These are phyloP conservation scores for Pythium rishiriense DNA, from an alignment of 352 stramenopile species.

Conservation along the genomic window DNA sequence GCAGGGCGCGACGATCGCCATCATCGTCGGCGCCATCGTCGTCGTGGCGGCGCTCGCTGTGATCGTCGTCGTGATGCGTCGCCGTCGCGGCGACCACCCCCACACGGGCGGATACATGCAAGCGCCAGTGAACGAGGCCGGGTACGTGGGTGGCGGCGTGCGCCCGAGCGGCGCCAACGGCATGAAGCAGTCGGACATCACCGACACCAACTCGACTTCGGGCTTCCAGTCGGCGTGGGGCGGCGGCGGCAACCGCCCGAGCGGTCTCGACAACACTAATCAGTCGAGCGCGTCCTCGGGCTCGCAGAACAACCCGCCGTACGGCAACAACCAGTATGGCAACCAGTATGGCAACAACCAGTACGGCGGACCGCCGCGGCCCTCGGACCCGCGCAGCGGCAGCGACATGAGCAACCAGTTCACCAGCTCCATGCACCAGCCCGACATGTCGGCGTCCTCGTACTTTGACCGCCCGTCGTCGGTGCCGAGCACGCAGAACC, in stretches of 20 bases:
- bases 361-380: constrained; percentile 21
- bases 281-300: constrained; percentile 40
- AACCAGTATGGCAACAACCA: neutral
- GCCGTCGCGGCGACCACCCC: constrained; percentile 26
- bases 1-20: constrained; percentile 46
- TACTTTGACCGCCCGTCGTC: constrained; percentile 11
- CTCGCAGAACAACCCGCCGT: neutral
- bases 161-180: constrained; percentile 19
- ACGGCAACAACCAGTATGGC: constrained; percentile 1
- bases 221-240: constrained; percentile 33
- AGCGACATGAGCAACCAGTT: constrained; percentile 26
- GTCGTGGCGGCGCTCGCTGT: constrained; percentile 46
- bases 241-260: constrained; percentile 13
- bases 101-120: constrained; percentile 39
- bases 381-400: constrained; percentile 8
- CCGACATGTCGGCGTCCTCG: constrained; percentile 7
- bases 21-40: constrained; percentile 58
- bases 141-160: neutral
- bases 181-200: constrained; percentile 23
- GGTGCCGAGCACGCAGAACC: constrained; percentile 13
- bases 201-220: constrained; percentile 32
- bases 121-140: constrained; percentile 47
- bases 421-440: constrained; percentile 32
- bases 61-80: constrained; percentile 39
- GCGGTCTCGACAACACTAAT: constrained; percentile 39